Conservation (phyloP, 352 stramenopile genomes). For the Globisporangium recalcitrans region DNA sequence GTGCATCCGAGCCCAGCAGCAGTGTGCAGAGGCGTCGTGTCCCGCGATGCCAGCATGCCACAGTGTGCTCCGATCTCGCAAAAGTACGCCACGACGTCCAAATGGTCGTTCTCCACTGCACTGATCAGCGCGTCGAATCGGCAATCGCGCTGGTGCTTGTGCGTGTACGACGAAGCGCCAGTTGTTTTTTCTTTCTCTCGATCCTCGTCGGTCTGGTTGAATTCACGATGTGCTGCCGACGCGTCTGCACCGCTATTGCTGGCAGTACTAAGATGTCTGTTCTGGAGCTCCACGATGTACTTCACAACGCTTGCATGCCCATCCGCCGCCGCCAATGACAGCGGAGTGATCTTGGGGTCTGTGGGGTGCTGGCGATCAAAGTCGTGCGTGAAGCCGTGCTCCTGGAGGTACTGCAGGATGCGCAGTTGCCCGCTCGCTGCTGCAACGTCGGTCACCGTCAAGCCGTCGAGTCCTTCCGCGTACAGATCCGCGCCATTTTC, state of each 20-base stretch:
- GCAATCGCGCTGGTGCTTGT: neutral
- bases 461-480: neutral
- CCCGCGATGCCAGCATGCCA: slow-evolving; percentile 11
- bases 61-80: slow-evolving; percentile 16
- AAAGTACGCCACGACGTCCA: slow-evolving; percentile 17
- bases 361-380: slow-evolving; percentile 12
- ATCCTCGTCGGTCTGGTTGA: neutral
- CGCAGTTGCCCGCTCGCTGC: slow-evolving; percentile 18
- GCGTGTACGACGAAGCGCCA: neutral
- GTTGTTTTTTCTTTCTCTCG: neutral
- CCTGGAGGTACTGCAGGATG: slow-evolving; percentile 16
- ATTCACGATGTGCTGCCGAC: neutral
- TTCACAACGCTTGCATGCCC: slow-evolving; percentile 10
- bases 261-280: slow-evolving; percentile 1
- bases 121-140: slow-evolving; percentile 14
- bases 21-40: slow-evolving; percentile 17
- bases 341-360: slow-evolving; percentile 13
- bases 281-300: slow-evolving; percentile 15
- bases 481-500: slow-evolving; percentile 20
- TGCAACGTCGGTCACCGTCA: slow-evolving; percentile 17
- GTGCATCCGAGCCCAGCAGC: slow-evolving; percentile 11
- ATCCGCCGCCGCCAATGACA: slow-evolving; percentile 10
- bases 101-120: slow-evolving; percentile 14
- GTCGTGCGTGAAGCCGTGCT: slow-evolving; percentile 18
- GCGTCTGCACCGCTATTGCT: neutral